Base-by-base conservation (phyloP, 2,329 filamentous ascomycete species). In the Malbranchea zuffiana region DNA sequence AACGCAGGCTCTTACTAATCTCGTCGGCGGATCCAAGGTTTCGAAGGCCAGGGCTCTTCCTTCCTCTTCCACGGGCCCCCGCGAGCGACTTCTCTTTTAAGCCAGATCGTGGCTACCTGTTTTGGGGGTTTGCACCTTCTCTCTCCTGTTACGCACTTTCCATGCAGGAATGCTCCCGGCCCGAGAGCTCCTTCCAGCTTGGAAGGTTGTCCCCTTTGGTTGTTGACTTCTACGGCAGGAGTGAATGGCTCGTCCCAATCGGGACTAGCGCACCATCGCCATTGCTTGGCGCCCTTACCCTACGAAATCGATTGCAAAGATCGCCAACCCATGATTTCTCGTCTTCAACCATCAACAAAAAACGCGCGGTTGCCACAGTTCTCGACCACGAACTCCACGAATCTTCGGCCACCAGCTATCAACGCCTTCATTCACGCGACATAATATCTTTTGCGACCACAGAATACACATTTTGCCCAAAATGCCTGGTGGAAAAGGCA, bases 401-500 rank as follows among this genome's bases (percentile, higher is more conserved):
- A 51, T 52, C 44, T 46, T 45, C 49, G 33, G 40, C 42, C 39
- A 48, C 37, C 44, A 55, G 53, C 50, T 41, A 41, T 43, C 47
- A 41, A 25, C 19, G 27, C 19, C 32, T 33, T 35, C 29, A 21
- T 47, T 39, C 37, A 53, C 53, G 53, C 53, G 52, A 52, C 43
- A 44, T 45, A 47, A 38, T 25, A 24, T 42, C 35, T 21, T 35
- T 30, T 27, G 29, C 18, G 24, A 48, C 42, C 39, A 52, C 51
- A 51, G 52, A 50, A 51, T 41, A 45, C 44, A 47, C 39, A 30
- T 25, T 42, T 13, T 25, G 30, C 20, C 12, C 53, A 61, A 59
- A 54, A 81, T 80, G 77, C 69, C 86, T 59, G 87, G 87, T 59
- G 86, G 86, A 69, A 95, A 95, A 74, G 87, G 87, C 74, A 92